Conservation (phyloP, 257 asterid genomes). For the Solanum chmielewskii region DNA sequence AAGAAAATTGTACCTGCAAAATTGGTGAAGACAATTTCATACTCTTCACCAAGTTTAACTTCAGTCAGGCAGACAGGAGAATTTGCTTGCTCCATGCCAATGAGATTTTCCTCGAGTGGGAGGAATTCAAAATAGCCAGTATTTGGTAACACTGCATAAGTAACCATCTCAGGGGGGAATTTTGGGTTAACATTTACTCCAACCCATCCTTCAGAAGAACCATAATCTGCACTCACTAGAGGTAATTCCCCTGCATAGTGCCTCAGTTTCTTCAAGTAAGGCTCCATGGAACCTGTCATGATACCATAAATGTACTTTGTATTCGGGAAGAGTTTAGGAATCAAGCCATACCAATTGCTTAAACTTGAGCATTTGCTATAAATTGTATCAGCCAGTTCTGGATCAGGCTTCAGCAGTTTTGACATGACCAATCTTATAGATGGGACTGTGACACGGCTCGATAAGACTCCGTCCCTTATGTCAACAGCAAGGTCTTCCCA, state of each 20-base stretch:
- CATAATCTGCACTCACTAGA: slow-evolving; percentile 23
- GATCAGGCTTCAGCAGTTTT: slow-evolving; percentile 21
- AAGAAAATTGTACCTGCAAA: slow-evolving; percentile 4
- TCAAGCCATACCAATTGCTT: slow-evolving; percentile 23
- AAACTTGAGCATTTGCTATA: slow-evolving; percentile 5
- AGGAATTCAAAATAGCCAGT: slow-evolving; percentile 33
- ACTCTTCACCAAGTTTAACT: slow-evolving; percentile 5
- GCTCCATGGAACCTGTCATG: not conserved
- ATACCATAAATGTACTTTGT: slow-evolving; percentile 13
- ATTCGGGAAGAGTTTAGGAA: slow-evolving; percentile 36
- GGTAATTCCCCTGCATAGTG: slow-evolving; percentile 12
- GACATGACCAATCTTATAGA: slow-evolving; percentile 15
- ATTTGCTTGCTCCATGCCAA: not conserved
- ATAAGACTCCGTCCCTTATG: slow-evolving; percentile 21
- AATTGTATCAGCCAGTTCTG: slow-evolving; percentile 11
- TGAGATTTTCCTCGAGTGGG: not conserved
- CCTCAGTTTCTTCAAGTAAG: not conserved
- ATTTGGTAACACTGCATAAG: slow-evolving; percentile 35
- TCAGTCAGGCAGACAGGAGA: slow-evolving; percentile 11
- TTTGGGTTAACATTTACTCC: not conserved
- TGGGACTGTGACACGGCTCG: slow-evolving; percentile 2
- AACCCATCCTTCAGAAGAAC: slow-evolving; percentile 8
- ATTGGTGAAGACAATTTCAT: slow-evolving; percentile 26
- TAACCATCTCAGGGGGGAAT: slow-evolving; percentile 18
- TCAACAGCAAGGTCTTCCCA: slow-evolving; percentile 21